Evolutionary conservation across 139 green algal species (phyloP).

Genomic region (Nannochloris sp.): DNA sequence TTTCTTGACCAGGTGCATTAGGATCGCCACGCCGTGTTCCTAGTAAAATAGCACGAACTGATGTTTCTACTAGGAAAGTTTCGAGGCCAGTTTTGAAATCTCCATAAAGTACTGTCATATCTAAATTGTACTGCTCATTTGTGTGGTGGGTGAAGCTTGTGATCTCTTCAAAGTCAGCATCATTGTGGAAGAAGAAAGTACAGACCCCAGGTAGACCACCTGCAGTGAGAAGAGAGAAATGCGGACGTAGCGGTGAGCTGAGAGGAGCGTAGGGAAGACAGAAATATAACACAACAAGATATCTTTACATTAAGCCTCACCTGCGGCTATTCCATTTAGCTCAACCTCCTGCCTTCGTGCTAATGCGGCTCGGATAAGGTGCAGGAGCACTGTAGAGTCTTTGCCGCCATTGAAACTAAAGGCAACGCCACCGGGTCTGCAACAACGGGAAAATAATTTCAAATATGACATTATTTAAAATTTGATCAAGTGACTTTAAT

Average conservation of each 20-base stretch:
- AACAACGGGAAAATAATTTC: not conserved
- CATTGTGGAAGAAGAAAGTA: slow-evolving; percentile 70
- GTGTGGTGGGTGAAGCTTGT: slow-evolving; percentile 32
- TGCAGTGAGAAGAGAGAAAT: no score
- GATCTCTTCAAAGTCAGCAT: slow-evolving; percentile 72
- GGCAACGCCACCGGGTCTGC: slow-evolving; percentile 51
- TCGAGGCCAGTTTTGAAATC: slow-evolving; percentile 71
- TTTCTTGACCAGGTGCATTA: slow-evolving; percentile 71
- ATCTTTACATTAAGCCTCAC: no score
- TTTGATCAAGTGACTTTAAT: no score
- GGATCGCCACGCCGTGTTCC: slow-evolving; percentile 81
- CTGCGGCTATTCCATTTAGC: no score
- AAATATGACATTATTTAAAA: not conserved
- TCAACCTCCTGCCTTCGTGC: not conserved
- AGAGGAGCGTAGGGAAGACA: no score
- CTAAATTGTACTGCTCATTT: slow-evolving; percentile 46
- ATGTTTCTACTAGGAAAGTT: slow-evolving; percentile 32
- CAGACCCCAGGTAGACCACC: slow-evolving; percentile 49
- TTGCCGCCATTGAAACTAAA: slow-evolving; percentile 95
- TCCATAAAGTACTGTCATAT: slow-evolving; percentile 45
- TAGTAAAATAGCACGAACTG: slow-evolving; percentile 65
- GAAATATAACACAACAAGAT: no score
- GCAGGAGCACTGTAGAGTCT: slow-evolving; percentile 87
- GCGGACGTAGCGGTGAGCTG: no score
- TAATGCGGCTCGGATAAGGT: slow-evolving; percentile 60